Conservation (phyloP, 495 filamentous ascomycete genomes). For the Neurospora hispaniola region DNA sequence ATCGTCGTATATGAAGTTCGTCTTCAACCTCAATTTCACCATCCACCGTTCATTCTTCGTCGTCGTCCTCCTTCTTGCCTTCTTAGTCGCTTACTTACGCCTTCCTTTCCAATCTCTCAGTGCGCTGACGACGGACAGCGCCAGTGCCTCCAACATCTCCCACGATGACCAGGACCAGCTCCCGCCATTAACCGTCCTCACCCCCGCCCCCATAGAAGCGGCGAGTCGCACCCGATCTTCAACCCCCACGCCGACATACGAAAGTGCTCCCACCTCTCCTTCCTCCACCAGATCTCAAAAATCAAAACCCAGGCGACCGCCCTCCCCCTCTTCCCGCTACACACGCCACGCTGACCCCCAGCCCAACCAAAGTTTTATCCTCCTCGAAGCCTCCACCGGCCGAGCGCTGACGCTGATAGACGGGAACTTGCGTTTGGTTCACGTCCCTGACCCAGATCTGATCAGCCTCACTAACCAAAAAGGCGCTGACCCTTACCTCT, state of each 20-base stretch:
- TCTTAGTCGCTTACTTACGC: not conserved
- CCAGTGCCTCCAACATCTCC: not conserved
- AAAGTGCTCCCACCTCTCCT: not conserved
- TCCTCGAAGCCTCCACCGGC: not conserved
- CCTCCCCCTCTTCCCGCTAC: not conserved
- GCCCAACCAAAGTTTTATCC: not conserved
- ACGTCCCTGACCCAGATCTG: not conserved
- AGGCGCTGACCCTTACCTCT: not conserved
- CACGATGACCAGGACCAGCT: not conserved
- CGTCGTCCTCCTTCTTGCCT: not conserved
- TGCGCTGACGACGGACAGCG: not conserved
- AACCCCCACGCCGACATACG: not conserved
- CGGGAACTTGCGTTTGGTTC: not conserved
- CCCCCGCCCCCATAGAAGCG: not conserved
- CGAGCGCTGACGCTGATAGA: not conserved
- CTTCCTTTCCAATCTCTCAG: not conserved
- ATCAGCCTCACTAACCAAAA: not conserved
- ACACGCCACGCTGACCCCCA: not conserved
- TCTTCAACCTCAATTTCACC: not conserved
- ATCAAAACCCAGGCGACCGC: not conserved
- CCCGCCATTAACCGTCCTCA: not conserved
- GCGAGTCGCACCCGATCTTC: not conserved
- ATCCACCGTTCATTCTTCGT: not conserved
- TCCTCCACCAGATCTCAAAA: not conserved
- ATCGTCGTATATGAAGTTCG: not conserved